Evolutionary conservation across 2,329 filamentous ascomycete species (phyloP).

Genomic region (Phoma sp.): DNA sequence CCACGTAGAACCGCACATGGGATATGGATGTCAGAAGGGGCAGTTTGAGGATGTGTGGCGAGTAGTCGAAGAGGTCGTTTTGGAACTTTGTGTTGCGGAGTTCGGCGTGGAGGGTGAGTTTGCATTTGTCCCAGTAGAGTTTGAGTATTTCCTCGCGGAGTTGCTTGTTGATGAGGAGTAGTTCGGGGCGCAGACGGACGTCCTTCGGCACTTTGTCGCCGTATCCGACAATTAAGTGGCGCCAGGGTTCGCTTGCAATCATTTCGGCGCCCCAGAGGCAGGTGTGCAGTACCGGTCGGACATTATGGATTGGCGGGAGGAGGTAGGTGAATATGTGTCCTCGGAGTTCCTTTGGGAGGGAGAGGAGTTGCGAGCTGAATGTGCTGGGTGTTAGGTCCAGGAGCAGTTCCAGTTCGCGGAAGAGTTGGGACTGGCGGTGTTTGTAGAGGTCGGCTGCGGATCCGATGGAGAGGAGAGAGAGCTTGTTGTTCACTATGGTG

Average conservation of each 20-base stretch:
- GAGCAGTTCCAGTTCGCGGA: slow-evolving; percentile 43
- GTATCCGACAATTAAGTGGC: slow-evolving; percentile 45
- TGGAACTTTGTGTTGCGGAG: slow-evolving; percentile 39
- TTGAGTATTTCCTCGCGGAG: slow-evolving; percentile 39
- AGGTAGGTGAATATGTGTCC: slow-evolving; percentile 38
- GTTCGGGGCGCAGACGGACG: slow-evolving; percentile 28
- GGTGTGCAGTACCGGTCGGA: slow-evolving; percentile 43
- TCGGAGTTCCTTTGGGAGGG: slow-evolving; percentile 41
- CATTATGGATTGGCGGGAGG: slow-evolving; percentile 24
- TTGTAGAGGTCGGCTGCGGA: slow-evolving; percentile 37
- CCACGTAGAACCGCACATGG: slow-evolving; percentile 44
- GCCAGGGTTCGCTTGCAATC: slow-evolving; percentile 43
- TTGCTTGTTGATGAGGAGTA: slow-evolving; percentile 43
- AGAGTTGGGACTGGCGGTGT: slow-evolving; percentile 44
- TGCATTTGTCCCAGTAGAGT: slow-evolving; percentile 38
- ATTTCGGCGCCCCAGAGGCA: slow-evolving; percentile 47
- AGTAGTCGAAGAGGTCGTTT: slow-evolving; percentile 45
- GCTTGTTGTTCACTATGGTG: slow-evolving; percentile 9
- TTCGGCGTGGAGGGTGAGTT: slow-evolving; percentile 45
- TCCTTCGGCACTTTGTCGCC: slow-evolving; percentile 31
- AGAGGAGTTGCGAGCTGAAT: slow-evolving; percentile 41
- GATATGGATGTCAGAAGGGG: slow-evolving; percentile 39
- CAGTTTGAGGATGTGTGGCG: slow-evolving; percentile 43
- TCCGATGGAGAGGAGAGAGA: slow-evolving; percentile 23
- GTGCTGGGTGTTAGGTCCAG: slow-evolving; percentile 45